phyloP scores from a whole-genome alignment of 805 yeast species.

The Wickerhamomyces ciferrii region DNA sequence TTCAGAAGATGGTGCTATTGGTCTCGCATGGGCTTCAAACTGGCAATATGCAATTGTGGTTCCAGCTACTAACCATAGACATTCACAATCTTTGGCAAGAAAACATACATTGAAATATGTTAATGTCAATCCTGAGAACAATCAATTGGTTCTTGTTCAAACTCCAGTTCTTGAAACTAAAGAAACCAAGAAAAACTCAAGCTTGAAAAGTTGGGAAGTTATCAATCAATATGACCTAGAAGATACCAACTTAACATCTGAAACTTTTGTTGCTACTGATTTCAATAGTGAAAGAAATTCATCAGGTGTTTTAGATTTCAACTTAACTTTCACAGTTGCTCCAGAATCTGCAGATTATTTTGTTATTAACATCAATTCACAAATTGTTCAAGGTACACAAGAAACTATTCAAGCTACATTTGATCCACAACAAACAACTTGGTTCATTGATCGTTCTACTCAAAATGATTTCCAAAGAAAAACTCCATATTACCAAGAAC shows the following conservation, averaged over 20 bases:
- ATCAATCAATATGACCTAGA: neutral
- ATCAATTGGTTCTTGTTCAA: constrained; percentile 17
- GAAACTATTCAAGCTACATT: constrained; percentile 22
- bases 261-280: neutral
- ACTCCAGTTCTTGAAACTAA: constrained; percentile 18
- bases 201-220: neutral
- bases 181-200: neutral
- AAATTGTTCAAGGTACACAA: constrained; percentile 9
- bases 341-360: constrained; percentile 9
- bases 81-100: constrained; percentile 30
- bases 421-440: constrained; percentile 19
- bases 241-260: neutral
- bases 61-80: constrained; percentile 32
- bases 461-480: constrained; percentile 14
- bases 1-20: constrained; percentile 22
- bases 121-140: constrained; percentile 20
- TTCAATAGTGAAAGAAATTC: constrained; percentile 3
- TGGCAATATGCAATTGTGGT: constrained; percentile 34
- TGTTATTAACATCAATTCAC: constrained; percentile 15
- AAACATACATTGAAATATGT: constrained; percentile 22
- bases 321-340: constrained; percentile 13
- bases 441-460: constrained; percentile 23
- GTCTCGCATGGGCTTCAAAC: constrained; percentile 38
- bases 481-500: constrained; percentile 24
- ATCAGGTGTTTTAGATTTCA: constrained; percentile 22